These are phyloP conservation scores for Pichia californica DNA, from an alignment of 805 yeast genomes.

Conservation along the genomic window DNA sequence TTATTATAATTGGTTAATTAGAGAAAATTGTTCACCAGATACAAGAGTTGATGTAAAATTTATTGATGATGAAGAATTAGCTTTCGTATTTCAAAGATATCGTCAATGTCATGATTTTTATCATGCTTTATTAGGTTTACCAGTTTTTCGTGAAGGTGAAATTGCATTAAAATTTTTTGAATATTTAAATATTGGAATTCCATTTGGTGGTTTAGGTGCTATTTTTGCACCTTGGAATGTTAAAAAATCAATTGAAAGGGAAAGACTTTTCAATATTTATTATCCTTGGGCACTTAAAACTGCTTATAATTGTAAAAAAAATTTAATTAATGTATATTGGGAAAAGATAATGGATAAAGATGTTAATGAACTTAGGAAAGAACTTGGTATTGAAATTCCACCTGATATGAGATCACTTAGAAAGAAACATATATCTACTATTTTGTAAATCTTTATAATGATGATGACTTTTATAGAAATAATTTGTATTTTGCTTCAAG, in stretches of 20 bases:
- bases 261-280: constrained; percentile 59
- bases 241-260: constrained; percentile 48
- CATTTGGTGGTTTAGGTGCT: constrained; percentile 93
- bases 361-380: constrained; percentile 61
- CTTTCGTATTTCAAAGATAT: constrained; percentile 88
- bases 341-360: constrained; percentile 72
- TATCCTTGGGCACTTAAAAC: constrained; percentile 82
- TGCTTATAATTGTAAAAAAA: constrained; percentile 60
- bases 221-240: constrained; percentile 81
- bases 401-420: constrained; percentile 71
- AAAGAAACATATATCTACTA: constrained; percentile 24
- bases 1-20: constrained; percentile 75
- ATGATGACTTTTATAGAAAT: no score
- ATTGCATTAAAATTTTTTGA: constrained; percentile 89
- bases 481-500: no score
- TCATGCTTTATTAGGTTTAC: constrained; percentile 85
- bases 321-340: constrained; percentile 84
- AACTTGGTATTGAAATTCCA: constrained; percentile 70
- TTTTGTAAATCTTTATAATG: no score
- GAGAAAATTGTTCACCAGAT: constrained; percentile 90
- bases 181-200: constrained; percentile 85
- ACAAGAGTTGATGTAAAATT: constrained; percentile 83
- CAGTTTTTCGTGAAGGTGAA: constrained; percentile 94
- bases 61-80: constrained; percentile 84
- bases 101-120: constrained; percentile 97